A percentile compares a stretch with the other conserved stretches of the same genome.
These are phyloP conservation scores for Fusarium sp. DNA, from an alignment of 2,329 filamentous ascomycete species.

Conservation along the genomic window DNA sequence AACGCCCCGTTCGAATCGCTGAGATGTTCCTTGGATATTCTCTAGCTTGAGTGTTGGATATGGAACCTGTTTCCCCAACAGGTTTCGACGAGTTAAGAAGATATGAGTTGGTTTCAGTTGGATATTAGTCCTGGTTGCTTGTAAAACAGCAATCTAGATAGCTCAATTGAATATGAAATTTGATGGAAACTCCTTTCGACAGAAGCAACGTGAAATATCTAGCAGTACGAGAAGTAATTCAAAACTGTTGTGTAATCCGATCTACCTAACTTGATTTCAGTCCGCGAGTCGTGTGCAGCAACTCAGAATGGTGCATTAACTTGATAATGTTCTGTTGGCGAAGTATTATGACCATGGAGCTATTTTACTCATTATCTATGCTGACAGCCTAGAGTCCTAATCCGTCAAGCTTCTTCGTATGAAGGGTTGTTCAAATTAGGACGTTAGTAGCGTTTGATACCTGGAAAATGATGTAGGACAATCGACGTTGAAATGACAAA, in stretches of 20 bases:
- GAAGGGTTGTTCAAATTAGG: background rate
- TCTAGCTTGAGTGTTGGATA: background rate
- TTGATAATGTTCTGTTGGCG: too few relatives aligned
- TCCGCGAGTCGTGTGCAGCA: rapidly evolving
- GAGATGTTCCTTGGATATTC: background rate
- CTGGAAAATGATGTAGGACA: too few relatives aligned
- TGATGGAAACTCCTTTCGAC: background rate
- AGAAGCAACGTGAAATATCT: background rate
- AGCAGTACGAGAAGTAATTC: rapidly evolving
- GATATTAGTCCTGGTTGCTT: background rate
- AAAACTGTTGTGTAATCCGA: background rate
- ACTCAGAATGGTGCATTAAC: too few relatives aligned
- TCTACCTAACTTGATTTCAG: rapidly evolving
- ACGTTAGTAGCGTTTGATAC: too few relatives aligned
- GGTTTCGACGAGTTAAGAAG: background rate
- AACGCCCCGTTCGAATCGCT: rapidly evolving
- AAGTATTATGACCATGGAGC: background rate
- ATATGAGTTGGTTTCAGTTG: background rate
- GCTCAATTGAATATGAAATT: background rate
- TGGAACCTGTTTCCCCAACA: background rate
- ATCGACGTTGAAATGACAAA: too few relatives aligned
- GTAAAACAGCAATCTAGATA: background rate
- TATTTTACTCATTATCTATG: background rate
- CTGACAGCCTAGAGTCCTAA: background rate
- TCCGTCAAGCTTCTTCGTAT: rapidly evolving